phyloP scores from a whole-genome alignment of 148 eudicot species.

The Linanthus parryae region DNA sequence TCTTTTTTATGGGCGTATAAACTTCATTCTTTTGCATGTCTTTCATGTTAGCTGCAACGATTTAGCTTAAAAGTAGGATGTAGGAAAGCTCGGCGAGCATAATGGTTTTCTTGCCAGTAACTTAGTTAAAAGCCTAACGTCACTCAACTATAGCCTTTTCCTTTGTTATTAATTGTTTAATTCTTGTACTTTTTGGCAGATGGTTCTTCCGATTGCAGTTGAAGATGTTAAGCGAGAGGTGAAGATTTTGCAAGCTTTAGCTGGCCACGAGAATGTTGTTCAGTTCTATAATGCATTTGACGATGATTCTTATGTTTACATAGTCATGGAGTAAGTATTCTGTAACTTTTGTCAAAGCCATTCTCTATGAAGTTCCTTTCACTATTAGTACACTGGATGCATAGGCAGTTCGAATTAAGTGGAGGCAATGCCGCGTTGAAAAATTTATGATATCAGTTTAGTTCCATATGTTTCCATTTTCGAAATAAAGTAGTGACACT shows the following conservation, averaged over 20 bases:
- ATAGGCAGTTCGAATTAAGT: too few species aligned
- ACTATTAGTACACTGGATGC: neutral
- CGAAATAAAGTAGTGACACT: too few species aligned
- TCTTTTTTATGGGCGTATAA: too few species aligned
- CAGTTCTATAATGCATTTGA: conserved; percentile 87
- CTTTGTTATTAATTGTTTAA: neutral
- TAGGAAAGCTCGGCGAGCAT: too few species aligned
- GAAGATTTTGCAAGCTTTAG: conserved; percentile 79
- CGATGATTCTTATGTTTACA: conserved; percentile 84
- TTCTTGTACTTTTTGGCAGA: conserved; percentile 43
- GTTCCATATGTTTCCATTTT: too few species aligned
- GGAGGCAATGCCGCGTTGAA: too few species aligned
- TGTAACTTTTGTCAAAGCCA: neutral
- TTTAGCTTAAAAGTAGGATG: too few species aligned
- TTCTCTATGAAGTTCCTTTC: conserved; percentile 1
- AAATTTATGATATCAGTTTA: too few species aligned
- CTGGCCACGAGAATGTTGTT: conserved; percentile 97
- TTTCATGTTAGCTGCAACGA: too few species aligned
- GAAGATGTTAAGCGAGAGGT: conserved; percentile 99
- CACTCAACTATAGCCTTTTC: neutral
- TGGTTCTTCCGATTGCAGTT: conserved; percentile 87
- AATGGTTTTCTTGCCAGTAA: too few species aligned
- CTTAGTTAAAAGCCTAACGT: too few species aligned
- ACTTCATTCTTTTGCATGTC: too few species aligned
- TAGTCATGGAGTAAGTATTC: conserved; percentile 93